These are phyloP conservation scores for Scedosporium aurantiacum DNA, from an alignment of 2,329 filamentous ascomycete genomes.

Conservation along the genomic window DNA sequence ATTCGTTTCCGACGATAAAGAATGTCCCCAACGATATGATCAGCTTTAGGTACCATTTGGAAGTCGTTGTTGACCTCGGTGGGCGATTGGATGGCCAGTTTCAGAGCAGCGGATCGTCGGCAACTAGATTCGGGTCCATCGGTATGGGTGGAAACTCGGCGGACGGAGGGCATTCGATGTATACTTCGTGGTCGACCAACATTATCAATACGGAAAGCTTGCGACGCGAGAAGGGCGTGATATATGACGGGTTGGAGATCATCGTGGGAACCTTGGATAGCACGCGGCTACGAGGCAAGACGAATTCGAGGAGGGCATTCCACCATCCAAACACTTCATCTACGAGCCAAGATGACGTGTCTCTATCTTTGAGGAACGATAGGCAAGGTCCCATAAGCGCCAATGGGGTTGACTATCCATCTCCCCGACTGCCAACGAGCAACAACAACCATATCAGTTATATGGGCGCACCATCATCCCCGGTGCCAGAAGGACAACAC, in stretches of 20 bases:
- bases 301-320: neutral
- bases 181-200: slow-evolving; percentile 44
- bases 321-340: slow-evolving; percentile 12
- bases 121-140: slow-evolving; percentile 29
- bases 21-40: slow-evolving; percentile 89
- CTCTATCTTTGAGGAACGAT: slow-evolving; percentile 10
- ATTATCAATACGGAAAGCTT: slow-evolving; percentile 83
- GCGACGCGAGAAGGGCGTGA: slow-evolving; percentile 81
- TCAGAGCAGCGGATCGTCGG: slow-evolving; percentile 46
- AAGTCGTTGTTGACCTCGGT: slow-evolving; percentile 85
- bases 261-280: slow-evolving; percentile 80
- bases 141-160: slow-evolving; percentile 18
- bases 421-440: neutral
- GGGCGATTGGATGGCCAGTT: slow-evolving; percentile 69
- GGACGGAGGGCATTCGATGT: slow-evolving; percentile 29
- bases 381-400: neutral
- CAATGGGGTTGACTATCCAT: slow-evolving; percentile 1
- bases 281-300: slow-evolving; percentile 19
- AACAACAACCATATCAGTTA: neutral
- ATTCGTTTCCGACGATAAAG: slow-evolving; percentile 83
- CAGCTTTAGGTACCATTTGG: slow-evolving; percentile 85
- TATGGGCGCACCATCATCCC: neutral
- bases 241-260: slow-evolving; percentile 75
- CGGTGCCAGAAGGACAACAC: neutral
- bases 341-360: slow-evolving; percentile 21